Evolutionary conservation across 2,329 filamentous ascomycete genomes (phyloP).

Genomic region (Fusarium tupiense): DNA sequence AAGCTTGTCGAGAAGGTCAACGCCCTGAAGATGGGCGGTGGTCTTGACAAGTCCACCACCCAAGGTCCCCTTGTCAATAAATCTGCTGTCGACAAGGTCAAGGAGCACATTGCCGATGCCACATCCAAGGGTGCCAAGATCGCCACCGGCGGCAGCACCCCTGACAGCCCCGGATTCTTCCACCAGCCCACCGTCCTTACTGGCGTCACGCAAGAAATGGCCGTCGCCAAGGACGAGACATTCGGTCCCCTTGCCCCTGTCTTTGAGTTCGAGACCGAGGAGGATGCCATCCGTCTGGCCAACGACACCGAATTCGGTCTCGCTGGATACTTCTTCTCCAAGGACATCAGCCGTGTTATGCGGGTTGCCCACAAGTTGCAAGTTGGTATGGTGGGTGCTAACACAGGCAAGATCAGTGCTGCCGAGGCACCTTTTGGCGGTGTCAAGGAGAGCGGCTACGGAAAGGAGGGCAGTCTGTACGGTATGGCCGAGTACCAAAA

Average conservation of each 20-base stretch:
- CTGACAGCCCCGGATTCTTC: conserved; percentile 73
- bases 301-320: conserved; percentile 55
- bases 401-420: conserved; percentile 48
- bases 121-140: conserved; percentile 68
- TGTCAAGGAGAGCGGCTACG: conserved; percentile 50
- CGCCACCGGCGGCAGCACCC: conserved; percentile 65
- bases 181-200: conserved; percentile 78
- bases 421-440: conserved; percentile 49
- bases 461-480: conserved; percentile 56
- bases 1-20: conserved; percentile 45
- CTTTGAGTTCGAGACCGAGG: conserved; percentile 49
- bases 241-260: conserved; percentile 46
- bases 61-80: conserved; percentile 66
- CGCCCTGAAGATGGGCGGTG: conserved; percentile 42
- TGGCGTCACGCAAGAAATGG: conserved; percentile 52
- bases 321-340: conserved; percentile 48
- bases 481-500: conserved; percentile 58
- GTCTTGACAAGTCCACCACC: conserved; percentile 40
- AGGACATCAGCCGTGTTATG: conserved; percentile 50
- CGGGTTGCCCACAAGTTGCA: conserved; percentile 65
- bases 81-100: conserved; percentile 69
- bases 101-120: conserved; percentile 70
- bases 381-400: conserved; percentile 73
- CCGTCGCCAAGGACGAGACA: conserved; percentile 45
- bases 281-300: conserved; percentile 50